Base-by-base conservation (phyloP, 495 filamentous ascomycete species). In the Usnea hakonensis region DNA sequence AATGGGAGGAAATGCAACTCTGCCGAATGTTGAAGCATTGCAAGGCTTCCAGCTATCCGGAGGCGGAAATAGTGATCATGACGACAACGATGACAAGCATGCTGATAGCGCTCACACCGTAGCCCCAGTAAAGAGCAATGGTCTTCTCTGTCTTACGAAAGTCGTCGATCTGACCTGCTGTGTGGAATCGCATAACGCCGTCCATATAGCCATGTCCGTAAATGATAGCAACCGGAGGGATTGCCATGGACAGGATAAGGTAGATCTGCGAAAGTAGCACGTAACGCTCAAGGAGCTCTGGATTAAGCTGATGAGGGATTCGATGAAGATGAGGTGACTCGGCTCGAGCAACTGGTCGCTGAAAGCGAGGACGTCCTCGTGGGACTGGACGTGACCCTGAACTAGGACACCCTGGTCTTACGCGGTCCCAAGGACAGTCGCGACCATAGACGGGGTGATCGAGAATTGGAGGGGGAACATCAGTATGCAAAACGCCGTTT, bases 191-290 rank as follows among this genome's bases (percentile, higher is more conserved):
- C 32, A 66, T 64, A 26, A 66, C 26, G 19, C 40, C 43, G 41
- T 69, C 67, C 26, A 69, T 38, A 4, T 40, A 50, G 26, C 67
- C 67, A 33, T 63, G 52, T 10, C 60, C 60, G 37, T 56, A 55
- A n/a, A 55, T 16, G 23, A 62, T 36, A 30, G 50, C 60, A 57
- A 57, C 7, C 28, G 60, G 37, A 41, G 26, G 40, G 32, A 60
- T 19, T 43, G 60, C 38, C 48, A 33, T 61, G 14, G 8, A 40
- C 30, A 35, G 26, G 23, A 55, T n/a, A 21, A 56, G 28, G 38
- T 43, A 61, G 10, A 36, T 17, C 40, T 36, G 33, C 46, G 14
- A 40, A 9, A 61, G 21, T 30, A 58, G 19, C 17, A 40, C 44
- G 6, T 57, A 56, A 19, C 62, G 62, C 14, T 64, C n/a, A 16